Base-by-base conservation (phyloP, 805 yeast genomes). In the Vanderwaltozyma tropicalis region DNA sequence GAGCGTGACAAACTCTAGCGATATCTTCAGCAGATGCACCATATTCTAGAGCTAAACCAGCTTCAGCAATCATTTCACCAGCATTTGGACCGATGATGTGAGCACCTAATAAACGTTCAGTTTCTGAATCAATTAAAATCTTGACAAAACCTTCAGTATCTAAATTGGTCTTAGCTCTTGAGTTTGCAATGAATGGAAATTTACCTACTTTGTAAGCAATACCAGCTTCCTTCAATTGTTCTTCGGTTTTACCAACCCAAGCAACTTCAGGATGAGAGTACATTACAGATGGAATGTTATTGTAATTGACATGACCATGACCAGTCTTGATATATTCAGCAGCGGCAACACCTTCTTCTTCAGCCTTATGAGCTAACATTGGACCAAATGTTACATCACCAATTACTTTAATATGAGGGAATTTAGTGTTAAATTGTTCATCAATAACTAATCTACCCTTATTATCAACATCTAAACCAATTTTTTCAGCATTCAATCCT, bases 351-450 rank as follows among this genome's bases (percentile, higher is more conserved):
- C 96, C 99, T 73, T 92, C 99, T 65, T 92, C 99, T 73, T 92
- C 99, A 46, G 99, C 99, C 74, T 92, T 92, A 76, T 92, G 99
- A 48, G 99, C 99, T 68, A 92, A 76, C 99, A 92, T 92, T 54
- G 95, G 89, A 53, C 99, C 99, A 55, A 85, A 92, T 30, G 99
- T 92, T 40, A 80, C 96, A 61, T 92, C 99, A 65, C 99, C 99
- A 65, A 92, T 85, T 56, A 87, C 94, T 67, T 95, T 84, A 62
- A 92, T 88, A 68, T 92, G 95, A 39, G 88, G 81, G 66, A 72
- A 76, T 66, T 85, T 88, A 49, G 97, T 82, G 69, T 85, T 81
- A 76, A 76, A 92, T 71, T 89, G 86, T 43, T 81, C 78, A 65
- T 92, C 96, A 57, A 94, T 89, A 40, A 92, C 94, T 57, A 92